Evolutionary conservation across 2,329 filamentous ascomycete species (phyloP), one percentile per base, ranked within the genome.

Genomic region (Albifimbria verrucaria): DNA sequence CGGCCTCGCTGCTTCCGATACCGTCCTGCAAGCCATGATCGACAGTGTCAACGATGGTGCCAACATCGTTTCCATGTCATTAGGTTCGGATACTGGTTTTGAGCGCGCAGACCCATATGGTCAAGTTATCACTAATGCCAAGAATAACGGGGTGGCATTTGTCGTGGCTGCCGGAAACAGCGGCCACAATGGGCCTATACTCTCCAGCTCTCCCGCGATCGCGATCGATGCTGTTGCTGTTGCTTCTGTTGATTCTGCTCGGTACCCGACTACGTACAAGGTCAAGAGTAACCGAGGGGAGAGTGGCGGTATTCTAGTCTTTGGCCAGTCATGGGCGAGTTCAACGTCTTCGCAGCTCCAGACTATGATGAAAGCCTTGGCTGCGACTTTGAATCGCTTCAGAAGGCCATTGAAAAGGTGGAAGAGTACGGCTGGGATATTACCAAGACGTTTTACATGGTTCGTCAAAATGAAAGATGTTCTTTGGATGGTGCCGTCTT

Each of bases 21-120:
- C 57, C 10, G 59, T 66, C n/a, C 54, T 68, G 21, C 60, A 60
- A 1, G 62, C 61, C 11, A 64, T 67, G 59, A 47, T 60, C 1
- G 54, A 55, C n/a, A n/a, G n/a, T n/a, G n/a, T n/a, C n/a, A n/a
- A 39, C 18, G 32, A 39, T 12, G 32, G 32, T 15, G 32, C 32
- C 32, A n/a, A 39, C 32, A 39, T 39, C 12, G 4, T 39, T n/a
- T 17, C 15, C 11, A 5, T 39, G 4, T 39, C 32, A 12, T 17
- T 39, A 5, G 32, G 32, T 39, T 12, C 12, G 15, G n/a, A n/a
- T n/a, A n/a, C n/a, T n/a, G 23, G 41, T 23, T 51, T 39, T 39
- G 49, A 44, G 24, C 22, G 20, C 10, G 39, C n/a, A 7, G 45
- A 42, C 20, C 49, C 49, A 3, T 51, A 26, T 21, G 21, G 17